phyloP scores from a whole-genome alignment of 164 flowering plant species.

The Echeveria elegans region DNA sequence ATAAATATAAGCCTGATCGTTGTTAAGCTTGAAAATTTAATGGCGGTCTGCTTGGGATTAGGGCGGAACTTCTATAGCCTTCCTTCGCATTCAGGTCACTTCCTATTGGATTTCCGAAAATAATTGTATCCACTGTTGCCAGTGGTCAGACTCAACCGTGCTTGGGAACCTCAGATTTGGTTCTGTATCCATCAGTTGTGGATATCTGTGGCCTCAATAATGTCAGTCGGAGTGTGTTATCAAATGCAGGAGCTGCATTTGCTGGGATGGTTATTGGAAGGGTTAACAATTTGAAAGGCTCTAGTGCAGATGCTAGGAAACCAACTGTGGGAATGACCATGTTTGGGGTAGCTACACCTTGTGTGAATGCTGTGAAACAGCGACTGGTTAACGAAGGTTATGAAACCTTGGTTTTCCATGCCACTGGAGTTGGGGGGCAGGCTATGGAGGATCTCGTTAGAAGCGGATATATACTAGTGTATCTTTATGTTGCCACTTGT shows the following conservation, averaged over 20 bases:
- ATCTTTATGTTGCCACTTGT: neutral
- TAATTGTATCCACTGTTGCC: slow-evolving; percentile 83
- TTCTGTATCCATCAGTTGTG: slow-evolving; percentile 83
- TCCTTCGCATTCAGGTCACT: slow-evolving; percentile 64
- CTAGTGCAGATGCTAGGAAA: slow-evolving; percentile 19
- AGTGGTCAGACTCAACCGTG: slow-evolving; percentile 80
- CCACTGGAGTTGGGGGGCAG: slow-evolving; percentile 95
- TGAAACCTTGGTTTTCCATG: slow-evolving; percentile 86
- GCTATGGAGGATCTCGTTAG: slow-evolving; percentile 88
- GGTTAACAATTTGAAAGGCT: slow-evolving; percentile 17
- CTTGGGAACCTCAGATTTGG: slow-evolving; percentile 76
- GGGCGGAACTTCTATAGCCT: slow-evolving; percentile 77
- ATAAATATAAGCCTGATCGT: too few relatives aligned
- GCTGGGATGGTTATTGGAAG: slow-evolving; percentile 84
- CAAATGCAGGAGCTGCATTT: slow-evolving; percentile 85
- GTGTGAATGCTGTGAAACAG: slow-evolving; percentile 75
- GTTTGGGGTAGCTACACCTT: slow-evolving; percentile 98
- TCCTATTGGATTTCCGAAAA: slow-evolving; percentile 77
- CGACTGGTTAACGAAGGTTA: slow-evolving; percentile 65
- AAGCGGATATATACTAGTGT: slow-evolving; percentile 82
- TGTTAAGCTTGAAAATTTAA: too few relatives aligned
- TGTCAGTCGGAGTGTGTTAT: slow-evolving; percentile 58
- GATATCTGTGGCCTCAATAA: slow-evolving; percentile 84
- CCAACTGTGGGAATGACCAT: slow-evolving; percentile 79
- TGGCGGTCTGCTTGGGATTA: slow-evolving; percentile 44